phyloP scores from a whole-genome alignment of 2,329 filamentous ascomycete genomes.

The Fusarium armeniacum region DNA sequence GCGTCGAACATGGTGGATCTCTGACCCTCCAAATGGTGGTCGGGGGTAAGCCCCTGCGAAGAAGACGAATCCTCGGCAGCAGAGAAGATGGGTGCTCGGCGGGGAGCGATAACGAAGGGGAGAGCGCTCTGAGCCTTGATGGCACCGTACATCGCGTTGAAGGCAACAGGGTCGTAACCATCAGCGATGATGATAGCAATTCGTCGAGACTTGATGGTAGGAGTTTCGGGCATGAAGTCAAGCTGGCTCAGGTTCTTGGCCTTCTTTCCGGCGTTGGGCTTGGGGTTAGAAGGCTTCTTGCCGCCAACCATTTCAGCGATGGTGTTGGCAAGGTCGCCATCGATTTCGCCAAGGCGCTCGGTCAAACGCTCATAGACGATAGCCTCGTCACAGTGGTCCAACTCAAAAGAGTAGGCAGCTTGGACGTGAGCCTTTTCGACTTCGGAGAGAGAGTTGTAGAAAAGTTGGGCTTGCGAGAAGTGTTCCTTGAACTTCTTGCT shows the following conservation, averaged over 20 bases:
- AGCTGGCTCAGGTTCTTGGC: conserved; percentile 77
- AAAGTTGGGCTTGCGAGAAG: conserved; percentile 82
- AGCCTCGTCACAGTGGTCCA: conserved; percentile 86
- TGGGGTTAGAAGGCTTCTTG: conserved; percentile 66
- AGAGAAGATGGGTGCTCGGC: conserved; percentile 75
- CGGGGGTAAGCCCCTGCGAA: conserved; percentile 71
- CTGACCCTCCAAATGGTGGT: conserved; percentile 85
- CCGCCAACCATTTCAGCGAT: conserved; percentile 80
- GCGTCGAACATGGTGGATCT: conserved; percentile 86
- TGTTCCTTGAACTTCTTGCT: conserved; percentile 85
- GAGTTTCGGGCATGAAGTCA: conserved; percentile 73
- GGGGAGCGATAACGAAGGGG: conserved; percentile 79
- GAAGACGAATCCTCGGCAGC: conserved; percentile 67
- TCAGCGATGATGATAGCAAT: conserved; percentile 84
- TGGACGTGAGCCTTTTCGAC: conserved; percentile 79
- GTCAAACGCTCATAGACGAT: conserved; percentile 80
- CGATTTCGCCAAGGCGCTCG: conserved; percentile 78
- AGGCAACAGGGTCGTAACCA: conserved; percentile 77
- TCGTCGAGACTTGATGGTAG: conserved; percentile 78
- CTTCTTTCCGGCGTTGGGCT: conserved; percentile 75
- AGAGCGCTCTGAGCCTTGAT: conserved; percentile 73
- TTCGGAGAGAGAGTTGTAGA: conserved; percentile 81
- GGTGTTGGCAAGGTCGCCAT: conserved; percentile 75
- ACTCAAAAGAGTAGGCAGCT: conserved; percentile 80
- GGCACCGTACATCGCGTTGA: conserved; percentile 74